Evolutionary conservation across 306 rosid genomes (phyloP).

Genomic region (Pyrus betulifolia): DNA sequence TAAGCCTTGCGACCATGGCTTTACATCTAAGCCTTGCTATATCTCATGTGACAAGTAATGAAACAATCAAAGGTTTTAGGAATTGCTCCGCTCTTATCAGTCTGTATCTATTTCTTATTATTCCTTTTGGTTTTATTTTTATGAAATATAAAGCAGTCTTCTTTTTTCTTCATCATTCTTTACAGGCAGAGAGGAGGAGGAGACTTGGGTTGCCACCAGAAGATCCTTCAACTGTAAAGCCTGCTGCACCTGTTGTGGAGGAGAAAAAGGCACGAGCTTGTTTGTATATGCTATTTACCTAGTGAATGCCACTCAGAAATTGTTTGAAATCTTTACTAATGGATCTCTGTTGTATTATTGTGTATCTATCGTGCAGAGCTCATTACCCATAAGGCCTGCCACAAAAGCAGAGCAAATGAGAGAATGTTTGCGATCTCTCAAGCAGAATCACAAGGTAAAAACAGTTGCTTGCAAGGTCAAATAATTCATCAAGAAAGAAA

Average conservation of each 20-base stretch:
- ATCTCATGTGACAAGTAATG: not conserved
- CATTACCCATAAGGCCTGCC: slow-evolving; percentile 74
- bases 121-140: not conserved
- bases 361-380: slow-evolving; percentile 39
- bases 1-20: not conserved
- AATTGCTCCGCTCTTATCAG: not conserved
- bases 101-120: not conserved
- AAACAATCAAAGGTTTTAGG: not conserved
- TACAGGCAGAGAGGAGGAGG: slow-evolving; percentile 90
- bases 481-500: not conserved
- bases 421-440: slow-evolving; percentile 85
- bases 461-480: not conserved
- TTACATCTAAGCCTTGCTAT: not conserved
- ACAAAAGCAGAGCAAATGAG: slow-evolving; percentile 91
- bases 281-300: slow-evolving; percentile 6
- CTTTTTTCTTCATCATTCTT: slow-evolving; percentile 9
- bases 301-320: not conserved
- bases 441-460: slow-evolving; percentile 90
- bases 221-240: slow-evolving; percentile 64
- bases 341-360: slow-evolving; percentile 1
- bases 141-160: not conserved
- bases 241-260: slow-evolving; percentile 65
- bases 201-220: slow-evolving; percentile 82
- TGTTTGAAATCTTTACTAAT: not conserved
- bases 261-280: slow-evolving; percentile 65